These are phyloP conservation scores for Polygonum aviculare DNA, from an alignment of 148 eudicot species.

Conservation along the genomic window DNA sequence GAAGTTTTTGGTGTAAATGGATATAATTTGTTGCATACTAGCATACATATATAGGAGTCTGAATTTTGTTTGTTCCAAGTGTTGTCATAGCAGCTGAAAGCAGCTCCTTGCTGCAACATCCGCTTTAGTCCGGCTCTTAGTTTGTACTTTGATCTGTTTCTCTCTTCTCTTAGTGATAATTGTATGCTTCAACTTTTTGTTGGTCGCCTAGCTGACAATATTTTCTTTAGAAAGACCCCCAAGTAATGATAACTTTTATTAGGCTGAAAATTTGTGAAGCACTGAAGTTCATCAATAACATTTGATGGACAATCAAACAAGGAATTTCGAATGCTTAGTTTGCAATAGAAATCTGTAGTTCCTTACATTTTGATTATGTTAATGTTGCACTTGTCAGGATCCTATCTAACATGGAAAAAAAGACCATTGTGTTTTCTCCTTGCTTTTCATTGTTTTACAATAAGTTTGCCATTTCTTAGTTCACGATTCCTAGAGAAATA, in stretches of 20 bases:
- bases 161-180: not conserved
- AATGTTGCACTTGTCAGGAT: not conserved
- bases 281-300: not conserved
- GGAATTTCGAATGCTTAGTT: not conserved
- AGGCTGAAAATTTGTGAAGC: not conserved
- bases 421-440: not conserved
- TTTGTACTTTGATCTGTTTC: not conserved
- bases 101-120: conserved; percentile 1
- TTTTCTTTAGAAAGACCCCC: not conserved
- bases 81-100: not conserved
- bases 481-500: not conserved
- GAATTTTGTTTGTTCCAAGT: not conserved
- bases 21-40: not conserved
- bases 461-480: not conserved
- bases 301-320: not conserved
- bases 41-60: not conserved
- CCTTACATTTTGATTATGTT: not conserved
- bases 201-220: not conserved
- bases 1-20: no score
- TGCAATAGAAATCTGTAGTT: not conserved
- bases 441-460: not conserved
- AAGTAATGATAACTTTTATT: not conserved
- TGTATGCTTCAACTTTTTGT: not conserved
- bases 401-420: not conserved
- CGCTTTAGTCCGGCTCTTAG: not conserved